A percentile compares a stretch with the other conserved stretches of the same genome.
Evolutionary conservation across 2,329 filamentous ascomycete genomes (phyloP).

Genomic region (Colletotrichum truncatum): DNA sequence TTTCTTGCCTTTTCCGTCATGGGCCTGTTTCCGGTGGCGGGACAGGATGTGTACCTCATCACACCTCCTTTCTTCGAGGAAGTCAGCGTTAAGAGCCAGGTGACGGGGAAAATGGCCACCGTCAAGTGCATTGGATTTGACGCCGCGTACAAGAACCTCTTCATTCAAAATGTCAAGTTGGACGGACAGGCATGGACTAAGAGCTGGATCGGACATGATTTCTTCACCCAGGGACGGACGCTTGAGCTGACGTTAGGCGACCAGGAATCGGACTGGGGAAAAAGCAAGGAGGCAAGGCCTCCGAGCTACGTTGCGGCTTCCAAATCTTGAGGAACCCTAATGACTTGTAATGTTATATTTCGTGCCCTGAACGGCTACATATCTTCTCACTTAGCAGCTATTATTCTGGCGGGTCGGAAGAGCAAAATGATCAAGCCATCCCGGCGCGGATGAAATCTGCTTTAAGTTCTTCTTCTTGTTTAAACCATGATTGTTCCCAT

Average conservation of each 20-base stretch:
- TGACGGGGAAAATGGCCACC: conserved; percentile 65
- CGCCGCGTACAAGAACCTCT: conserved; percentile 60
- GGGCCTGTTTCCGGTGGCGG: conserved; percentile 64
- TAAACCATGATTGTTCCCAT: neutral
- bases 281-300: conserved; percentile 56
- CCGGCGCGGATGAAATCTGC: neutral
- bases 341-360: neutral
- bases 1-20: conserved; percentile 69
- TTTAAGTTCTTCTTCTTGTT: neutral
- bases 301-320: conserved; percentile 47
- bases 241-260: conserved; percentile 63
- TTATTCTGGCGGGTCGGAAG: neutral
- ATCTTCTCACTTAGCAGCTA: too few species aligned
- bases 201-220: conserved; percentile 70
- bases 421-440: neutral
- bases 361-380: too few species aligned
- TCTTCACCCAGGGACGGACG: conserved; percentile 65
- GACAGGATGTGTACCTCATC: conserved; percentile 71
- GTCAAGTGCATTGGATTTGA: conserved; percentile 67
- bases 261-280: conserved; percentile 64
- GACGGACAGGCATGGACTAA: conserved; percentile 63
- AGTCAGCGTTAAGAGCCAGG: conserved; percentile 57
- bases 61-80: conserved; percentile 69
- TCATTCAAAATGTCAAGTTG: conserved; percentile 65
- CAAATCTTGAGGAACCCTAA: neutral